phyloP scores from a whole-genome alignment of 1,139 yeast genomes.

The Debaryomyces udenii region DNA sequence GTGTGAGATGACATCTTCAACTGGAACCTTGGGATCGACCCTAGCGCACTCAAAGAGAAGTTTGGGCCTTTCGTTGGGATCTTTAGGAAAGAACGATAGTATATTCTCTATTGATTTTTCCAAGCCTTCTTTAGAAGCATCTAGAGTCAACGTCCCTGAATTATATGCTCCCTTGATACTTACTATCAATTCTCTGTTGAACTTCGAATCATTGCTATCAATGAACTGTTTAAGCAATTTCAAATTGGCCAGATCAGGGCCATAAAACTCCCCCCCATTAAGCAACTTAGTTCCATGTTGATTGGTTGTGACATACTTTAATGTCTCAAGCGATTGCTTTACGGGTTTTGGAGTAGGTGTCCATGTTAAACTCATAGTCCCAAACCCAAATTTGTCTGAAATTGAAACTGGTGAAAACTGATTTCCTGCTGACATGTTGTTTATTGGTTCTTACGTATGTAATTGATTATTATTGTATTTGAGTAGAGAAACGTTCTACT shows the following conservation, averaged over 20 bases:
- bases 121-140: conserved; percentile 52
- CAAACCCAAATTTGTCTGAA: conserved; percentile 51
- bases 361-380: conserved; percentile 69
- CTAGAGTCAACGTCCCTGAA: conserved; percentile 40
- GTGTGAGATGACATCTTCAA: conserved; percentile 52
- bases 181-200: conserved; percentile 51
- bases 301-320: conserved; percentile 45
- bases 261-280: conserved; percentile 83
- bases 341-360: conserved; percentile 46
- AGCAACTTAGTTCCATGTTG: conserved; percentile 58
- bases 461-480: background rate
- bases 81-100: conserved; percentile 46
- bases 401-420: conserved; percentile 22
- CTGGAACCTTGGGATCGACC: conserved; percentile 53
- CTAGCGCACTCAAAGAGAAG: conserved; percentile 74
- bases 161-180: conserved; percentile 70
- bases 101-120: conserved; percentile 54
- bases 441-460: background rate
- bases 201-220: conserved; percentile 52
- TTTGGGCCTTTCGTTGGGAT: conserved; percentile 39
- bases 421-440: background rate
- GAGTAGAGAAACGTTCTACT: background rate
- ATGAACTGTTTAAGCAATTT: conserved; percentile 60
- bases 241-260: conserved; percentile 53
- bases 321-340: conserved; percentile 48